These are phyloP conservation scores for Entonaema liquescens DNA, from an alignment of 495 filamentous ascomycete species.

Conservation along the genomic window DNA sequence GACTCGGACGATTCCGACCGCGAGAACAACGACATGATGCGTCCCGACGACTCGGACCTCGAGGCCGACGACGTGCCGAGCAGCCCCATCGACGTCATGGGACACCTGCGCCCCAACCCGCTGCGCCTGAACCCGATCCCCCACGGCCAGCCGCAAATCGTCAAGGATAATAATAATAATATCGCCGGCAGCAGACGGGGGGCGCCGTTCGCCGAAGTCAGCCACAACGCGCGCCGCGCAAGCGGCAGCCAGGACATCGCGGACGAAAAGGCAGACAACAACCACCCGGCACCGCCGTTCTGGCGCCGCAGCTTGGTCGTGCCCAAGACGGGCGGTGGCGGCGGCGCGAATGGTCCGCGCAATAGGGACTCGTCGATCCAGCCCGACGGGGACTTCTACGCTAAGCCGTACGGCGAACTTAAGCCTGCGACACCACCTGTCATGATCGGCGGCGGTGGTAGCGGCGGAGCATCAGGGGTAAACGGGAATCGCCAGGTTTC, in stretches of 20 bases:
- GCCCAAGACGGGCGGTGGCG: slow-evolving; percentile 41
- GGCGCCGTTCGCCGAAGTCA: slow-evolving; percentile 51
- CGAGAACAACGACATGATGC: slow-evolving; percentile 11
- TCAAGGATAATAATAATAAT: neutral
- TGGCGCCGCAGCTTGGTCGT: slow-evolving; percentile 36
- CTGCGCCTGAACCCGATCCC: slow-evolving; percentile 54
- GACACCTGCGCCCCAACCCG: slow-evolving; percentile 53
- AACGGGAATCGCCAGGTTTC: slow-evolving; percentile 55
- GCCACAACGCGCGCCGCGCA: slow-evolving; percentile 50
- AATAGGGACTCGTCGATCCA: slow-evolving; percentile 57
- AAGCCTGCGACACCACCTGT: slow-evolving; percentile 58
- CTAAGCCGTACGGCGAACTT: slow-evolving; percentile 61
- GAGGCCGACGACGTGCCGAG: slow-evolving; percentile 43
- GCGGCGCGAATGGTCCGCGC: slow-evolving; percentile 19
- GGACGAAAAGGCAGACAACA: slow-evolving; percentile 19
- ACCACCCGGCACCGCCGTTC: slow-evolving; percentile 19
- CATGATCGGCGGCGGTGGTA: slow-evolving; percentile 43
- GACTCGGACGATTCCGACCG: slow-evolving; percentile 45
- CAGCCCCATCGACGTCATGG: slow-evolving; percentile 37
- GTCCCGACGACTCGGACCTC: slow-evolving; percentile 45
- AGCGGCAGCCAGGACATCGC: slow-evolving; percentile 48
- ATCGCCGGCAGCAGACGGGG: slow-evolving; percentile 30
- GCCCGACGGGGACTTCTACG: slow-evolving; percentile 61
- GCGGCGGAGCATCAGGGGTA: slow-evolving; percentile 3
- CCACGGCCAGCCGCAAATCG: neutral